Evolutionary conservation across 441 rosid species (phyloP).

Genomic region (Adansonia grandidieri): DNA sequence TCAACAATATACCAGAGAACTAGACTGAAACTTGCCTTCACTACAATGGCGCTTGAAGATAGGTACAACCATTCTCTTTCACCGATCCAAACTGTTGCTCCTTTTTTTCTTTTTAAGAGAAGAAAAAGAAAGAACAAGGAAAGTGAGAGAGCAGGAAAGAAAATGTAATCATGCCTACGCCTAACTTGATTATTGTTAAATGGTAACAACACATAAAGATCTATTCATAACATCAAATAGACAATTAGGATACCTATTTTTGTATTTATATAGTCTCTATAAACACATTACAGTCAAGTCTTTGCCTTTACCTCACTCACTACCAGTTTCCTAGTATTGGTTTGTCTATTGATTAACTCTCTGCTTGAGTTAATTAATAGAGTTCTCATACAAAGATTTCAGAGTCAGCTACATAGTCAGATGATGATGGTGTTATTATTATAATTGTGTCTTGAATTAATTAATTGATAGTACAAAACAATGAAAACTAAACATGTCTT

Average conservation of each 20-base stretch:
- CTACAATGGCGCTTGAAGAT: not conserved
- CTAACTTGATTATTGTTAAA: too few species aligned
- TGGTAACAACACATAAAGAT: too few species aligned
- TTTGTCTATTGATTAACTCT: not conserved
- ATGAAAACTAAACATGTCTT: not conserved
- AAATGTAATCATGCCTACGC: too few species aligned
- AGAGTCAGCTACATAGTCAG: not conserved
- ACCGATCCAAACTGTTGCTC: not conserved
- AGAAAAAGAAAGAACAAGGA: too few species aligned
- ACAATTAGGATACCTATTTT: not conserved
- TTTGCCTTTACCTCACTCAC: not conserved
- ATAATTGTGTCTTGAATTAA: not conserved
- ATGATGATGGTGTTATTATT: not conserved
- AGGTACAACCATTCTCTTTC: not conserved
- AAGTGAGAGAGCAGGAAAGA: too few species aligned
- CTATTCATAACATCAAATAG: too few species aligned
- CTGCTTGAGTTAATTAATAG: not conserved
- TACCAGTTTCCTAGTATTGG: not conserved
- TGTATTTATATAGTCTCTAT: too few species aligned
- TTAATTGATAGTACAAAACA: not conserved
- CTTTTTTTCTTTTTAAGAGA: not conserved
- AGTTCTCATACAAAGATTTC: not conserved
- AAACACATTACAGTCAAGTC: too few species aligned
- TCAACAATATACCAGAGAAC: not conserved
- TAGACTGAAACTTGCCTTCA: not conserved